Evolutionary conservation across 2,329 filamentous ascomycete genomes (phyloP), one percentile per base, ranked within the genome.

Genomic region (Verticillium longisporum): DNA sequence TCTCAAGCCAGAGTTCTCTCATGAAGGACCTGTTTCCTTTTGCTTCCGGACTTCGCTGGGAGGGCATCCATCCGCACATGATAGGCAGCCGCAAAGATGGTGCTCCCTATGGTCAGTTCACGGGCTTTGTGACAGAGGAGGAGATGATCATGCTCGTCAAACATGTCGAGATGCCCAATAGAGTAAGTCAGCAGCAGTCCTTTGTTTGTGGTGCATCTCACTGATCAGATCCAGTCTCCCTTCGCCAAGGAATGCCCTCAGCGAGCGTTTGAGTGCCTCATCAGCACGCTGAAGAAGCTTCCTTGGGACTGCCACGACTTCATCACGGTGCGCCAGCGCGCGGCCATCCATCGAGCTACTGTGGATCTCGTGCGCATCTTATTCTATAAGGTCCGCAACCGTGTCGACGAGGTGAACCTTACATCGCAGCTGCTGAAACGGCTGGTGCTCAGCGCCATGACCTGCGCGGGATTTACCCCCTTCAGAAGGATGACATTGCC

Each of bases 61-160:
- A 78, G 15, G 80, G 80, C 1, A 68, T 71, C 0, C 70, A 68
- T 3, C 85, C 85, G 0, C 59, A 66, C 1, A 72, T 82, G 59
- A 66, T 70, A 11, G 68, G 74, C 3, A 67, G 71, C 15, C 34
- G 68, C 63, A 70, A 76, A 64, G 63, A 65, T 1, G n/a, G 66
- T 55, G 72, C 79, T 66, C 74, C 80, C 6, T 80, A 81, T 78
- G 74, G 76, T 15, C 79, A 78, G 54, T 88, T 88, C 72, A 82
- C 82, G 64, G 80, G 83, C 13, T 88, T 89, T 66, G 73, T 88
- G 36, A 81, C 80, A 0, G 77, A 78, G 32, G 87, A 89, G 70
- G 86, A 89, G 71, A 79, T 88, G 76, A 78, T 80, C 0, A 84
- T 88, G 82, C 76, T 88, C 10, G 75, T 82, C 60, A 87, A 87